phyloP scores from a whole-genome alignment of 2,329 filamentous ascomycete genomes.

The Thelonectria rubi region DNA sequence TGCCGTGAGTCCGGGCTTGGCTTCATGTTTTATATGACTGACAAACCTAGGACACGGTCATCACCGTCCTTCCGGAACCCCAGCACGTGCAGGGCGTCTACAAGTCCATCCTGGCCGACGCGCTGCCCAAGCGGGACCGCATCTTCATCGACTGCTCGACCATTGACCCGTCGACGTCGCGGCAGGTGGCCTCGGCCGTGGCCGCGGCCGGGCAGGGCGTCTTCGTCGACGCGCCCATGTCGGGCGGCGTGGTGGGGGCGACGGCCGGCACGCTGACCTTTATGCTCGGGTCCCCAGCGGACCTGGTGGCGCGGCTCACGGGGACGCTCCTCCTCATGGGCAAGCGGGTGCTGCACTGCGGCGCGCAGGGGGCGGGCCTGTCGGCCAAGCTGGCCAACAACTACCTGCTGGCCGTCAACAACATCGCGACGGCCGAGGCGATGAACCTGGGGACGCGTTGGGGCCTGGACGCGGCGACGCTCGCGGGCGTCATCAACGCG shows the following conservation, averaged over 20 bases:
- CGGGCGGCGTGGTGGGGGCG: constrained; percentile 92
- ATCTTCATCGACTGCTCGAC: constrained; percentile 97
- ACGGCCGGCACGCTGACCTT: constrained; percentile 89
- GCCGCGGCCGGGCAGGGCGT: constrained; percentile 70
- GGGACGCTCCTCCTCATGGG: constrained; percentile 84
- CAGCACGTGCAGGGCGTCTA: constrained; percentile 88
- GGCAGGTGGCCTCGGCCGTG: constrained; percentile 77
- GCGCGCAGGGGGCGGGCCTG: constrained; percentile 83
- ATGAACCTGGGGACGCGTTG: constrained; percentile 71
- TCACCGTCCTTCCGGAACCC: constrained; percentile 90
- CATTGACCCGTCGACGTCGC: constrained; percentile 89
- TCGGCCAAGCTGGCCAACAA: constrained; percentile 97
- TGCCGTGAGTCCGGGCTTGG: constrained; percentile 57
- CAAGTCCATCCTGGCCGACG: constrained; percentile 72
- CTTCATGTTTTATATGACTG: neutral
- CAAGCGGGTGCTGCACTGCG: constrained; percentile 84
- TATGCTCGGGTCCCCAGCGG: constrained; percentile 81
- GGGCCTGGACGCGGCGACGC: constrained; percentile 68
- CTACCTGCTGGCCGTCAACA: constrained; percentile 93
- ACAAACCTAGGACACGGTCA: constrained; percentile 74
- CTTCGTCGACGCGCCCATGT: constrained; percentile 97
- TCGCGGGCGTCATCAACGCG: constrained; percentile 89
- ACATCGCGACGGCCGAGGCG: constrained; percentile 75
- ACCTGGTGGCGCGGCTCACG: constrained; percentile 71
- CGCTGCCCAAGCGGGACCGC: constrained; percentile 65